Percentiles rank a stretch among this genome's conserved stretches.
These are phyloP conservation scores for Boletus fagicola DNA, from an alignment of 768 basidiomycete species.

Conservation along the genomic window DNA sequence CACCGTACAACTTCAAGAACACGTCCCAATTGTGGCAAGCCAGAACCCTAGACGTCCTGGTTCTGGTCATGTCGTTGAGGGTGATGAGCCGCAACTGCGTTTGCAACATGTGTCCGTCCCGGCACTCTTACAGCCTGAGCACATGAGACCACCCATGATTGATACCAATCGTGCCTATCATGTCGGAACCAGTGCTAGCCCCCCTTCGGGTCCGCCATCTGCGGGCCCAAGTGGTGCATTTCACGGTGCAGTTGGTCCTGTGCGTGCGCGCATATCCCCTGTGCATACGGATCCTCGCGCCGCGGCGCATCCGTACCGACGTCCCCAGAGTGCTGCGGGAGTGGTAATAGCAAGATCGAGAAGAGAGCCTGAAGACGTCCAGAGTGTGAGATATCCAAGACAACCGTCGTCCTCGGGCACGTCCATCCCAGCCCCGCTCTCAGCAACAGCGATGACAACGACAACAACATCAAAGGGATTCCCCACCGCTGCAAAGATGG, in stretches of 20 bases:
- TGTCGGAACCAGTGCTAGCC: constrained; percentile 29
- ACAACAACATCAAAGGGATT: constrained; percentile 5
- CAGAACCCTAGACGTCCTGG: constrained; percentile 23
- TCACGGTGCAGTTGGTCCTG: constrained; percentile 22
- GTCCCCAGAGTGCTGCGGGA: constrained; percentile 30
- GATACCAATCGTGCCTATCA: constrained; percentile 31
- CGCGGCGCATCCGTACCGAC: constrained; percentile 29
- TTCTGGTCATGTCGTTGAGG: constrained; percentile 20
- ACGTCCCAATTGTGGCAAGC: constrained; percentile 31
- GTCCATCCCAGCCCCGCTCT: constrained; percentile 9
- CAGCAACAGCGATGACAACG: background rate
- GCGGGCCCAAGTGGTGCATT: constrained; percentile 21
- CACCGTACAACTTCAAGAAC: constrained; percentile 27
- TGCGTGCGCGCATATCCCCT: constrained; percentile 29
- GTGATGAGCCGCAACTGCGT: constrained; percentile 25
- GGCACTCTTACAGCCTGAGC: constrained; percentile 21
- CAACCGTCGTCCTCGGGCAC: constrained; percentile 14
- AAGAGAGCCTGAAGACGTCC: constrained; percentile 29
- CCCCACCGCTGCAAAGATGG: constrained; percentile 5
- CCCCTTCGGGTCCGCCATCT: constrained; percentile 32
- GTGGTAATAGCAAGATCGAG: constrained; percentile 24
- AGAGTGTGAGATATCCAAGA: constrained; percentile 32
- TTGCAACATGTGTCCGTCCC: constrained; percentile 27
- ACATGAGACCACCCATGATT: constrained; percentile 37
- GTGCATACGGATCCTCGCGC: constrained; percentile 20